Evolutionary conservation across 1,284 basidiomycete genomes (phyloP).

Genomic region (Fomitopsis pinicola): DNA sequence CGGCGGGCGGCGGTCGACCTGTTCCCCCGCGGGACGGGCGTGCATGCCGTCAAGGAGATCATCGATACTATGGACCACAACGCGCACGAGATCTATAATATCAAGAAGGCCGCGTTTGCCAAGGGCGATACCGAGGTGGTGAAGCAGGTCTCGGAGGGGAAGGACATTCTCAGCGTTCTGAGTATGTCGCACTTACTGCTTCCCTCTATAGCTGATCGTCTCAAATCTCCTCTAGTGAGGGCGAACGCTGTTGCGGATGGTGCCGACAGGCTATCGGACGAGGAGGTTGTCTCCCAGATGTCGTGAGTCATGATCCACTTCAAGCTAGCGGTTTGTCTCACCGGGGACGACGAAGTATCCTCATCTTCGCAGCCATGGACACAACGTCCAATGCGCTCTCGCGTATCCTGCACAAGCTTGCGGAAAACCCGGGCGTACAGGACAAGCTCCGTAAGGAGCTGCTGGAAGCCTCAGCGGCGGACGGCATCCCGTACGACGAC

Average conservation of each 20-base stretch:
- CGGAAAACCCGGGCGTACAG: constrained; percentile 15
- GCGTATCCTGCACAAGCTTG: constrained; percentile 15
- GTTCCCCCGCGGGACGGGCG: constrained; percentile 6
- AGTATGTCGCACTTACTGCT: constrained; percentile 13
- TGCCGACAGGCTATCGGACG: constrained; percentile 26
- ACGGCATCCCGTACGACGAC: constrained; percentile 16
- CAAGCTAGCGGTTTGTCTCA: not conserved
- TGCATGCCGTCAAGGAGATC: constrained; percentile 12
- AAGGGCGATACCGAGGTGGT: constrained; percentile 21
- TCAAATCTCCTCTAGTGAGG: constrained; percentile 17
- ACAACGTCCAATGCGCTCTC: constrained; percentile 20
- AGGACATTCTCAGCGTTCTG: constrained; percentile 28
- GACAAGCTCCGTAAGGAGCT: constrained; percentile 18
- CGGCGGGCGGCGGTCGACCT: constrained; percentile 11
- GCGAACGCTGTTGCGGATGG: constrained; percentile 24
- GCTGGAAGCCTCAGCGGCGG: constrained; percentile 8
- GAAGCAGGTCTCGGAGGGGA: constrained; percentile 23
- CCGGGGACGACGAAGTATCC: constrained; percentile 5
- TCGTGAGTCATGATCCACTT: constrained; percentile 17
- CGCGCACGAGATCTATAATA: constrained; percentile 11
- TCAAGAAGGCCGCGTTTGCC: constrained; percentile 19
- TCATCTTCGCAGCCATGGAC: constrained; percentile 21
- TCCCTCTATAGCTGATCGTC: not conserved
- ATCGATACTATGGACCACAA: constrained; percentile 14
- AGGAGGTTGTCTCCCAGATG: constrained; percentile 30